Base-by-base conservation (phyloP, 768 basidiomycete species). In the Cyclocybe cylindracea region DNA sequence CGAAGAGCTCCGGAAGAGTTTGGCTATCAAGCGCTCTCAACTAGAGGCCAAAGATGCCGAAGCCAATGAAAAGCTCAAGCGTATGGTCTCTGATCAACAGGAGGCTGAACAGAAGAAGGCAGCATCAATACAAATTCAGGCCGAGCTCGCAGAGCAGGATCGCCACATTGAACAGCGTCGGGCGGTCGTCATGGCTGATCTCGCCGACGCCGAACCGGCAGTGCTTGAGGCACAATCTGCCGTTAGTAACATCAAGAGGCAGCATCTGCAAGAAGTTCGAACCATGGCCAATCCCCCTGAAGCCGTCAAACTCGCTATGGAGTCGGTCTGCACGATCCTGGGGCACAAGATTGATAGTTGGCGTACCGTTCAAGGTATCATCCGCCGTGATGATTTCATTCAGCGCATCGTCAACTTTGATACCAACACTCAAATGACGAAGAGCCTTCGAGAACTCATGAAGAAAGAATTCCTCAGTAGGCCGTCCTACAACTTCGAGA, bases 221-320 rank as follows among this genome's bases (percentile, higher is more conserved):
- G 97, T 99, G 31, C 68, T 91, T 16, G 95, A 98, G 10, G 97
- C 97, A 16, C 89, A 97, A 64, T 72, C 91, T 3, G 97, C 97
- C n/a, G 97, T 99, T 62, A 91, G 89, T 60, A 96, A 88, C 66
- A 98, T 99, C 77, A 97, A 92, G 71, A 85, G 86, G 59, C 91
- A 94, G 63, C 95, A 98, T 62, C 73, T 99, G 38, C 91, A 95
- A 64, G 97, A 99, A 83, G 97, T 98, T 38, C 84, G 97, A 61
- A 83, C 92, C 8, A 98, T 99, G 95, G 91, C 94, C 39, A 98
- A 98, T 64, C 97, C 97, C 41, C 97, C 97, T 0, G 97, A 98
- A 67, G 89, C 92, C 4, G 95, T 98, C 59, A 98, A 98, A 69
- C 71, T 96, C 40, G 93, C 97, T 11, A 98, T 98, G 94, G 97